Base-by-base conservation (phyloP, 208 protist species). In the Crithidia expoeki region DNA sequence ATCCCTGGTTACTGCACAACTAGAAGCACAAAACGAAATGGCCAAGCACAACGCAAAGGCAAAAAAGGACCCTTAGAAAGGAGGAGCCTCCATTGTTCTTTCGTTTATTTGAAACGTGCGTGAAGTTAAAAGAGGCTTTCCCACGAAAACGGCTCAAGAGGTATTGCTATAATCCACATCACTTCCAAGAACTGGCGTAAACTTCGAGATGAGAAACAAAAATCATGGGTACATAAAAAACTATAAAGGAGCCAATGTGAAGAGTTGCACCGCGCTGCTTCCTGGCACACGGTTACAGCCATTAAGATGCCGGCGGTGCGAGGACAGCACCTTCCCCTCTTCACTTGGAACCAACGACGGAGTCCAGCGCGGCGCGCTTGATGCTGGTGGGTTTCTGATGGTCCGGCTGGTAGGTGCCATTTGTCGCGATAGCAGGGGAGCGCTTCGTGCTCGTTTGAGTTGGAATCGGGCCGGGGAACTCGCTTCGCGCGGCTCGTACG, bases 391-490 rank as follows among this genome's bases (percentile, higher is more conserved):
- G 81, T 40, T 83, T 79, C 14, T 87, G 86, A 32, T 93, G 80
- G 30, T 88, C 84, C 19, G 87, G 65, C 25, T 77, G 47, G 64
- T 96, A 81, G 46, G 80, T 90, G 69, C 89, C 88, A 34, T 85
- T 78, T 4, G 75, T 73, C 1, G 88, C 77, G 72, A 94, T 68
- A 19, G 84, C 83, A 53, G 75, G 70, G 12, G 80, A 74, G 61
- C 94, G 92, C 79, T 96, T 93, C 19, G 92, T 96, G 51, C 79
- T 93, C 16, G 85, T 85, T 84, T 81, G 86, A 5, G 92, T 82
- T 16, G 92, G 92, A 46, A 96, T 82, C 4, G 89, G 85, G 0
- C 92, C 92, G 2, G 92, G 92, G 49, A 94, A 96, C 47, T 85
- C 77, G 63, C 81, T 84, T 25, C 92, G 84, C 1, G 92, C 88